phyloP scores from a whole-genome alignment of 1,284 basidiomycete genomes.

The Meripilus lineatus region DNA sequence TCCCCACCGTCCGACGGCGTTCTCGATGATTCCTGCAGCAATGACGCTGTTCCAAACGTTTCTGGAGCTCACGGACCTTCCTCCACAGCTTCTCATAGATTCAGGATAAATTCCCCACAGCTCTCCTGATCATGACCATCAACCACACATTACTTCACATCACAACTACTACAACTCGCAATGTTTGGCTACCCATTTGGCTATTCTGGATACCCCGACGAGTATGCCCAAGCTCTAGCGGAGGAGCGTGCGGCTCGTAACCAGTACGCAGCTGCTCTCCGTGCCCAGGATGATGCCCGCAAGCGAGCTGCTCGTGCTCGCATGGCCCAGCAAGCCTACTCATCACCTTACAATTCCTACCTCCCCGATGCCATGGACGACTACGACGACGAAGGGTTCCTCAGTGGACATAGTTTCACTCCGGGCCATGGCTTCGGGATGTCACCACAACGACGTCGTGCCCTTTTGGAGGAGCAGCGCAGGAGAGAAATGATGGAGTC shows the following conservation, averaged over 20 bases:
- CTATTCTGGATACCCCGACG: slow-evolving; percentile 9
- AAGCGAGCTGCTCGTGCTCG: slow-evolving; percentile 26
- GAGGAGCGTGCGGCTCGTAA: slow-evolving; percentile 27
- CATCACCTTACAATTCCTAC: slow-evolving; percentile 21
- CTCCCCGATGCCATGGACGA: slow-evolving; percentile 19
- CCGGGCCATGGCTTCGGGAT: slow-evolving; percentile 7
- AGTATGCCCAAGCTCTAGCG: slow-evolving; percentile 26
- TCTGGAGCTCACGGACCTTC: too few species aligned
- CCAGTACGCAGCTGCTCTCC: slow-evolving; percentile 26
- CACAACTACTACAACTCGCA: background rate
- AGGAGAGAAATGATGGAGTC: slow-evolving; percentile 11
- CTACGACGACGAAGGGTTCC: slow-evolving; percentile 8
- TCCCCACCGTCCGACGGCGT: too few species aligned
- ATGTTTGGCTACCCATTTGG: slow-evolving; percentile 9
- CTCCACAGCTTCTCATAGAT: too few species aligned
- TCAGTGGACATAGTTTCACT: background rate
- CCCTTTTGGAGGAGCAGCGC: slow-evolving; percentile 14
- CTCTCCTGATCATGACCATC: too few species aligned
- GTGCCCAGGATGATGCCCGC: slow-evolving; percentile 27
- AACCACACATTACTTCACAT: too few species aligned
- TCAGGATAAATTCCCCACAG: too few species aligned
- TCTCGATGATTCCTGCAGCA: too few species aligned
- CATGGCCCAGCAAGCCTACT: slow-evolving; percentile 21
- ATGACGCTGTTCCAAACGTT: too few species aligned
- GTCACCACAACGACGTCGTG: slow-evolving; percentile 15